Percentiles rank a stretch among this genome's conserved stretches.
phyloP scores from a whole-genome alignment of 2,329 filamentous ascomycete genomes.

The Phaeophleospora eucalypticola region DNA sequence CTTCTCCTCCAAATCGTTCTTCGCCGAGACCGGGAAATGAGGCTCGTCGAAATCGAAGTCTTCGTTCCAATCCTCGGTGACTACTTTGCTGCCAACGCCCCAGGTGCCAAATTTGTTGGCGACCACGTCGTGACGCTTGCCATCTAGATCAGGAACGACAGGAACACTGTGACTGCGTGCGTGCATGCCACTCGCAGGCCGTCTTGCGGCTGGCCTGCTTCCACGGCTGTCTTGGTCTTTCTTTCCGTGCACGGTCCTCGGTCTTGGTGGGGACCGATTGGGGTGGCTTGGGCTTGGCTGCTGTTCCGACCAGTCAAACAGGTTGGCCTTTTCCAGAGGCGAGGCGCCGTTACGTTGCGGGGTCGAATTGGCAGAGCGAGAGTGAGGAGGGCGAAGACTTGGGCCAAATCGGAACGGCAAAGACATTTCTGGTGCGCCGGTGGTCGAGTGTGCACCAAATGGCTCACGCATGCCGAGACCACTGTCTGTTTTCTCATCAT shows the following conservation, averaged over 20 bases:
- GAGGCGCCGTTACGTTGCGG: slow-evolving; percentile 36
- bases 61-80: slow-evolving; percentile 84
- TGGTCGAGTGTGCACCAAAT: slow-evolving; percentile 24
- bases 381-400: slow-evolving; percentile 18
- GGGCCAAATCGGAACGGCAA: slow-evolving; percentile 26
- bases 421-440: slow-evolving; percentile 1
- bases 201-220: slow-evolving; percentile 63
- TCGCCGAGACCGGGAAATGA: slow-evolving; percentile 35
- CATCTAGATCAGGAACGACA: slow-evolving; percentile 57
- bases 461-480: slow-evolving; percentile 33
- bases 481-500: slow-evolving; percentile 26
- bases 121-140: slow-evolving; percentile 52
- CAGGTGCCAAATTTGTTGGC: slow-evolving; percentile 75
- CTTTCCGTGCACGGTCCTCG: slow-evolving; percentile 72
- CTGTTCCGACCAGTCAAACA: slow-evolving; percentile 67
- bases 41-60: slow-evolving; percentile 72
- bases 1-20: slow-evolving; percentile 33
- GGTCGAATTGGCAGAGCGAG: slow-evolving; percentile 34
- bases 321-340: slow-evolving; percentile 50
- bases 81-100: slow-evolving; percentile 73
- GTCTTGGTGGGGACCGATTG: slow-evolving; percentile 58
- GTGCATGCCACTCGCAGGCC: slow-evolving; percentile 65
- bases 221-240: slow-evolving; percentile 67
- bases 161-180: slow-evolving; percentile 79
- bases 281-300: slow-evolving; percentile 59